These are phyloP conservation scores for Tremella mesenterica DNA, from an alignment of 768 basidiomycete species.

Conservation along the genomic window DNA sequence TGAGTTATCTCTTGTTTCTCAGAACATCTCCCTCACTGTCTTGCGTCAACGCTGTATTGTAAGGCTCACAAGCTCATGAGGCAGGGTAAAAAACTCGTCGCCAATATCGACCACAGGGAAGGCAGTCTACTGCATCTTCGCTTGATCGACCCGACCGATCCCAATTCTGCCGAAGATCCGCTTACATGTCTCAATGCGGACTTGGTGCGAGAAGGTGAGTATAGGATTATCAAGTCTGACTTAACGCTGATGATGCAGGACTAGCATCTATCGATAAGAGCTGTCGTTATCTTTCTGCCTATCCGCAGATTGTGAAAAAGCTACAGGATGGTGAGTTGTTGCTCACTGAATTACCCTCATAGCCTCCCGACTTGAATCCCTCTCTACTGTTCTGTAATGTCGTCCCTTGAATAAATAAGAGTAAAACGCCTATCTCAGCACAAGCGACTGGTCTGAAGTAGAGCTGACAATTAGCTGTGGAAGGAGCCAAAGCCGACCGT, in stretches of 20 bases:
- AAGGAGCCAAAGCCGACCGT: conserved; percentile 42
- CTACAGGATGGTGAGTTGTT: conserved; percentile 32
- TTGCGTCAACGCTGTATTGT: neutral
- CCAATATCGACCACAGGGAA: conserved; percentile 85
- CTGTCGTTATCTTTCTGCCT: conserved; percentile 33
- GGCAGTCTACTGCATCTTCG: conserved; percentile 72
- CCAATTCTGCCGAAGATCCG: conserved; percentile 59
- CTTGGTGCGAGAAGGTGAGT: conserved; percentile 69
- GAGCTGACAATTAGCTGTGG: conserved; percentile 25
- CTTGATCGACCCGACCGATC: conserved; percentile 79
- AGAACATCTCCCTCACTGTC: neutral
- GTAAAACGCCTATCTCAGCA: no score
- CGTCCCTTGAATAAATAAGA: no score
- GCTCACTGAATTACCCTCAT: no score
- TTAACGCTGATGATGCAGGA: conserved; percentile 17
- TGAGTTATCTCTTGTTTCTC: conserved; percentile 5
- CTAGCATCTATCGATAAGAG: conserved; percentile 42
- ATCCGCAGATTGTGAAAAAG: conserved; percentile 40
- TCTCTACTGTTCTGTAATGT: no score
- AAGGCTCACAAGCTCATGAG: neutral
- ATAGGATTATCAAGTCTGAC: neutral
- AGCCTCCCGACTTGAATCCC: no score
- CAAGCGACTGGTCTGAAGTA: no score
- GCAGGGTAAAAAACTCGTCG: conserved; percentile 80
- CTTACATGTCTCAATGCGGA: conserved; percentile 78